Base-by-base conservation (phyloP, 306 rosid genomes). In the Trifolium pratense region DNA sequence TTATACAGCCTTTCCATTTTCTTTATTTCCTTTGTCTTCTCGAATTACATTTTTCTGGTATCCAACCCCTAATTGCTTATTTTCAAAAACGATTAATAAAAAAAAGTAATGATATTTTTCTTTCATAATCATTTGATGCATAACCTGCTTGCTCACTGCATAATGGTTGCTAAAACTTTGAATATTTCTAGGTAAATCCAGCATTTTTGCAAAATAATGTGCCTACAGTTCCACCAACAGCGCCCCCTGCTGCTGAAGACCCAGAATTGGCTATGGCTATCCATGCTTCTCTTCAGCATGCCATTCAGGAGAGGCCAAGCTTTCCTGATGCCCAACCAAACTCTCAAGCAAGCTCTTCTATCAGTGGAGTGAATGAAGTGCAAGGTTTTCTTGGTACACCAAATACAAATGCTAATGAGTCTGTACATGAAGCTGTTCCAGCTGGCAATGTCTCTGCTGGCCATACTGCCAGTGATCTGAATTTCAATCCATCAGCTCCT, bases 191-290 rank as follows among this genome's bases (percentile, higher is more conserved):
- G 97, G 80, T 57, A 76, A 75, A 5, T 75, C 97, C 97, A 23
- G 82, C 83, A 64, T 90, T 95, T 86, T 75, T 92, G 89, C 87
- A 58, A 23, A 72, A 25, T 69, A 85, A 75, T 82, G 86, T 76
- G 66, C 37, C 76, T 42, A 77, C 88, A 21, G 76, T 14, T 76
- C 86, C 87, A 49, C 89, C 99, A 55, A 86, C 92, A 32, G 96
- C 96, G 56, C 97, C 99, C 23, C 86, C 85, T 73, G 61, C 74
- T 68, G 84, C 89, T 17, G 99, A 87, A 88, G 97, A 90, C 81
- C 62, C 79, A 51, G 95, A 87, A 75, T 58, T 91, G 65, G 86
- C 80, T 55, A 82, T 88, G 89, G 96, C 96, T 46, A 69, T 91
- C 76, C 83, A 74, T 43, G 93, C 91, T 66, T 92, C 97, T 55